Base-by-base conservation (phyloP, 768 basidiomycete species). In the Pseudohyphozyma bogoriensis region DNA sequence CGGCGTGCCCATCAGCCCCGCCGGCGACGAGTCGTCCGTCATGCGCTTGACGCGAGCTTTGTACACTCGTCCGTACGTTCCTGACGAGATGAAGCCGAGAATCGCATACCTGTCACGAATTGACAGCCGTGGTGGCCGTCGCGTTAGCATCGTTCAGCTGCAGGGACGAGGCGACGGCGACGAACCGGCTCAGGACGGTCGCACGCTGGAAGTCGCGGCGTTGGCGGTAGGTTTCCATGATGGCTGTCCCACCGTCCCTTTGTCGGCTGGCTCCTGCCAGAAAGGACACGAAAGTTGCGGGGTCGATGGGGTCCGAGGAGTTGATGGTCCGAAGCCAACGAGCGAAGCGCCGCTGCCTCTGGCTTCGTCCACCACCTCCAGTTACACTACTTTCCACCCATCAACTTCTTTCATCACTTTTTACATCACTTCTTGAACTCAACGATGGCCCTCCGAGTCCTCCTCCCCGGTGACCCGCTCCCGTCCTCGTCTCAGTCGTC, bases 31-130 rank as follows among this genome's bases (percentile, higher is more conserved):
- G 63, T 72, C 61, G 29, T 62, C 60, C 26, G 55, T 50, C 32
- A 71, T 62, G 24, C 65, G 53, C 1, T 71, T 66, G n/a, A 75
- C 62, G 4, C 73, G 69, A 0, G 92, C 95, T 73, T 97, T 97
- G 82, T 97, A 99, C 3, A 97, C 95, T n/a, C 92, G 80, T 1
- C 95, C 95, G 71, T 97, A 97, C 0, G 93, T 97, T 22, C 51
- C 26, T 31, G 90, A 93, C 3, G 95, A 96, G 65, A 99, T 93
- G 77, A 97, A 97, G 13, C 95, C 95, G 10, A 92, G 80, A 68
- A 96, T 95, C 55, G 80, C 77, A 76, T 97, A 96, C 73, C 83
- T 83, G 28, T 36, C 29, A 18, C n/a, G n/a, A n/a, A n/a, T n/a
- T n/a, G n/a, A n/a, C n/a, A n/a, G n/a, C n/a, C n/a, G n/a, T 0